These are phyloP conservation scores for Epithemia pelagica DNA, from an alignment of 108 stramenopile genomes.

Conservation along the genomic window DNA sequence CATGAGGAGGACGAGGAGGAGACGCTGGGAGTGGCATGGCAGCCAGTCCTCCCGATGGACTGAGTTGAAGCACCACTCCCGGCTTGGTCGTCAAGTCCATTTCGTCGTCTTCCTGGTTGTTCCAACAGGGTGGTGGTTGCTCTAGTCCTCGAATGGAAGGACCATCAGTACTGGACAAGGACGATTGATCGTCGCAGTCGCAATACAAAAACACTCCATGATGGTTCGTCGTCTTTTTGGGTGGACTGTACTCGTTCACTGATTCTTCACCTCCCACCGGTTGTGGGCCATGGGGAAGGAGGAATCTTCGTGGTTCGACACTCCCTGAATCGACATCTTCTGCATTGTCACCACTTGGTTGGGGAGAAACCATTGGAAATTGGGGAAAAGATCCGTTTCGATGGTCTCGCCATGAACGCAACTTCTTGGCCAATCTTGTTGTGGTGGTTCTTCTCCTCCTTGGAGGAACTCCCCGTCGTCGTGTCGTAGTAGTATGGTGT, in stretches of 20 bases:
- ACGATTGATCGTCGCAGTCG: background rate
- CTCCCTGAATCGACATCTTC: background rate
- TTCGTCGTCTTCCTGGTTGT: background rate
- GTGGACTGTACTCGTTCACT: background rate
- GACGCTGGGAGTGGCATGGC: background rate
- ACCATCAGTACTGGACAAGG: background rate
- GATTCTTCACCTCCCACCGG: background rate
- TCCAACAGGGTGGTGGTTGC: background rate
- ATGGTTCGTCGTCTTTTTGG: too few species aligned
- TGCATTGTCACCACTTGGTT: too few species aligned
- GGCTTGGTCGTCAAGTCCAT: background rate
- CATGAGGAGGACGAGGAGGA: background rate
- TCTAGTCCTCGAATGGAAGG: background rate
- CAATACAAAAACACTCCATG: too few species aligned
- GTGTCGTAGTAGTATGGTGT: too few species aligned
- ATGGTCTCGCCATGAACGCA: background rate
- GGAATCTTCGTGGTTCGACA: background rate
- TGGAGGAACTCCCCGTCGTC: too few species aligned
- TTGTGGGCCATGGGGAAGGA: background rate
- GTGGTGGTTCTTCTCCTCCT: too few species aligned
- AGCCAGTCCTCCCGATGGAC: conserved; percentile 1
- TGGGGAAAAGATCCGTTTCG: background rate
- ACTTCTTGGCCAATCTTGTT: too few species aligned
- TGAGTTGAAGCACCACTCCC: background rate
- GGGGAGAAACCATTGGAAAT: too few species aligned